Evolutionary conservation across 345 rosid genomes (phyloP).

Genomic region (Populus deltoides): DNA sequence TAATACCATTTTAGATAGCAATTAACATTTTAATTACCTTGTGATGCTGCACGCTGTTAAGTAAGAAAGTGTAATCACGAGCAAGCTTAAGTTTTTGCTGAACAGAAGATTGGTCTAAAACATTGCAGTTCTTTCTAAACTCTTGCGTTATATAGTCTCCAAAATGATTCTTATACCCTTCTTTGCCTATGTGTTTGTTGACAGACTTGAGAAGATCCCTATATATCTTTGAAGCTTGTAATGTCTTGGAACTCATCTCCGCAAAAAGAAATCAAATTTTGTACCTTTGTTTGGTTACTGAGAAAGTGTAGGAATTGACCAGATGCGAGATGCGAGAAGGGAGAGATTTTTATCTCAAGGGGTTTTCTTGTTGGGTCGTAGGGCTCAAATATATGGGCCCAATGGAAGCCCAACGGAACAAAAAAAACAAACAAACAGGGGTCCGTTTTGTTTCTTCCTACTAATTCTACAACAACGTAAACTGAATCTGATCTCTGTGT

Average conservation of each 20-base stretch:
- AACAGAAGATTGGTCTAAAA: constrained; percentile 29
- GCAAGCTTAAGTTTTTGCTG: constrained; percentile 65
- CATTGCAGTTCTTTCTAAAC: constrained; percentile 45
- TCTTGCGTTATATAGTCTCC: constrained; percentile 50
- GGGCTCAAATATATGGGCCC: background rate
- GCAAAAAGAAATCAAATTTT: background rate
- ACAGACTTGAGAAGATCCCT: constrained; percentile 69
- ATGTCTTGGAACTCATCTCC: constrained; percentile 47
- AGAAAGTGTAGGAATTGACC: background rate
- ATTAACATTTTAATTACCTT: constrained; percentile 39
- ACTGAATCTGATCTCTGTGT: background rate
- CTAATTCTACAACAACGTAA: background rate
- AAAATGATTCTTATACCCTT: constrained; percentile 69
- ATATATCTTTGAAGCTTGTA: constrained; percentile 51
- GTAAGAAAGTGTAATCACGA: constrained; percentile 55
- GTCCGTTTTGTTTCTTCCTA: too few species aligned
- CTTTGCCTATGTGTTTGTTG: constrained; percentile 66
- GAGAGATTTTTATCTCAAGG: background rate
- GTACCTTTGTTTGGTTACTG: background rate
- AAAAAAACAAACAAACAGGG: background rate
- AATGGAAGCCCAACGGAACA: background rate
- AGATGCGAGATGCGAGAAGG: background rate
- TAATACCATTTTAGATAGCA: background rate
- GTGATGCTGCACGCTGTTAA: constrained; percentile 79
- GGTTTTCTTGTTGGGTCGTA: background rate